Evolutionary conservation across 2,329 filamentous ascomycete genomes (phyloP), one percentile per base, ranked within the genome.

Genomic region (Orbilia javanica): DNA sequence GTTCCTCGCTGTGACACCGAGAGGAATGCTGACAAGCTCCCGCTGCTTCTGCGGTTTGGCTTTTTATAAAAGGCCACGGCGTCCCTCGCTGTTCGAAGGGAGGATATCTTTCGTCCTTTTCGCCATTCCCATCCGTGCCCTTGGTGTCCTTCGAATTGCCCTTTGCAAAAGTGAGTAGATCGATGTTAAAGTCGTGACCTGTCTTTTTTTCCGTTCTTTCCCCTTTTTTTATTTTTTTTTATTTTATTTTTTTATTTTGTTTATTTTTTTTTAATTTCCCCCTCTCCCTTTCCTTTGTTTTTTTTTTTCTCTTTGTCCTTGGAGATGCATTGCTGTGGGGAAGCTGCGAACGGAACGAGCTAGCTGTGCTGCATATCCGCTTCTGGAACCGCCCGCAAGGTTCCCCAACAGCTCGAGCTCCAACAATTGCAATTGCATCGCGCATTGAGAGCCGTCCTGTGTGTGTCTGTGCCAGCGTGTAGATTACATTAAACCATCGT

Each of bases 311-410:
- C 39, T 48, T 25, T 22, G 6, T 44, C n/a, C 13, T 2, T n/a
- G 7, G 13, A 4, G 18, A 18, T 18, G 13, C 39, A 10, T 22
- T 39, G 13, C 50, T 63, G 72, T 67, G 72, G 72, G 66, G 66
- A 53, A 53, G 60, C 73, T 70, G 73, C 73, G 65, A 77, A 77
- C 73, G 73, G 73, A 60, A 71, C 65, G n/a, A 52, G 73, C 73
- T 52, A 11, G 18, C 10, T 31, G 46, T 44, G 20, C 50, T 60
- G 50, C 50, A 63, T 44, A 44, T 15, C 55, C 18, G 55, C 55
- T 42, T 66, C 69, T 63, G 64, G 69, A 66, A 73, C 62, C 48
- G 27, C 60, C 57, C 60, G 22, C 60, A 73, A 73, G 34, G 69
- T 73, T 66, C 69, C 34, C 48, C 62, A 70, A 62, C 39, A 48